A percentile compares a stretch with the other conserved stretches of the same genome.
These are phyloP conservation scores for Coriolopsis trogii DNA, from an alignment of 1,284 basidiomycete genomes.

Conservation along the genomic window DNA sequence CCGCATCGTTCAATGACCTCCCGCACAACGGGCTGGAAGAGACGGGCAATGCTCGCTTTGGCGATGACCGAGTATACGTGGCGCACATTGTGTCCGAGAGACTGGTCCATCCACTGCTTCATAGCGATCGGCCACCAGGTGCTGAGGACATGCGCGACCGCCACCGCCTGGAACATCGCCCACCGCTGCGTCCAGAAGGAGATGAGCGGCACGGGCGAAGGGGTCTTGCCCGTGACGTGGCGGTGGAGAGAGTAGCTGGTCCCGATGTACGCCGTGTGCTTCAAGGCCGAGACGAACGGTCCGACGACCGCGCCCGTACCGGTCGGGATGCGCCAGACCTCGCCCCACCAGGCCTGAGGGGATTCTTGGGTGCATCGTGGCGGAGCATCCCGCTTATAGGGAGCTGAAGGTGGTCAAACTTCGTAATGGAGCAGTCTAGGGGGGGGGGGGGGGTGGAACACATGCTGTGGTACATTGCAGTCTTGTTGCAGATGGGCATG, in stretches of 20 bases:
- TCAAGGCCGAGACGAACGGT: conserved; percentile 43
- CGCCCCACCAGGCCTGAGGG: conserved; percentile 52
- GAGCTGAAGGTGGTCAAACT: conserved; percentile 49
- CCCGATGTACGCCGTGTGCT: conserved; percentile 48
- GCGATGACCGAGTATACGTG: conserved; percentile 52
- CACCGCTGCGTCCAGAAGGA: conserved; percentile 60
- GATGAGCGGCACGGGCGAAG: conserved; percentile 47
- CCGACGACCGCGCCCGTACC: conserved; percentile 47
- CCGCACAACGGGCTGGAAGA: conserved; percentile 47
- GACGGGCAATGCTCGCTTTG: conserved; percentile 53
- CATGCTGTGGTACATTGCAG: conserved; percentile 51
- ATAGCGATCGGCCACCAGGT: conserved; percentile 47
- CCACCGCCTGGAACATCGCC: conserved; percentile 49
- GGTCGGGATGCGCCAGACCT: conserved; percentile 53
- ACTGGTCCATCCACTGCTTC: conserved; percentile 36
- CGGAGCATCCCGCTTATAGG: conserved; percentile 42
- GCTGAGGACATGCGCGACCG: conserved; percentile 49
- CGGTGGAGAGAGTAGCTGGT: conserved; percentile 54
- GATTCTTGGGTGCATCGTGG: conserved; percentile 34
- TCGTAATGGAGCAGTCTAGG: conserved; percentile 51
- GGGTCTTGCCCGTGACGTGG: conserved; percentile 44
- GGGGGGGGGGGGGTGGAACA: conserved; percentile 47
- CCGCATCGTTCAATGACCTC: conserved; percentile 59
- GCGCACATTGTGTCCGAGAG: conserved; percentile 43
- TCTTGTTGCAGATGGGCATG: conserved; percentile 50